These are phyloP conservation scores for Tinospora cordifolia DNA, from an alignment of 164 flowering plant genomes.

Conservation along the genomic window DNA sequence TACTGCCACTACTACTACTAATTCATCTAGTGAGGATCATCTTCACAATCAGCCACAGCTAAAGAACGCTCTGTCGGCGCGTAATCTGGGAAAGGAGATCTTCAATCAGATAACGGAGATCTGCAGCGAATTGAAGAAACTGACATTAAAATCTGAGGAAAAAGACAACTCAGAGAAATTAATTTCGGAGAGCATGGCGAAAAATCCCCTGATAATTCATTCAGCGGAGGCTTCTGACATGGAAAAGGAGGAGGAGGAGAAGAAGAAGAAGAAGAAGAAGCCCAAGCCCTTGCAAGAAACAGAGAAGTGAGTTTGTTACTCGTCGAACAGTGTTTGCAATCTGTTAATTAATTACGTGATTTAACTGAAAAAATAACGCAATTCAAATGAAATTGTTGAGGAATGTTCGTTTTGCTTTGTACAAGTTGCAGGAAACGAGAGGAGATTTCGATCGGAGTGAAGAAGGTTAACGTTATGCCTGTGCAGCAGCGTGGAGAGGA, in stretches of 20 bases:
- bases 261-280: no score
- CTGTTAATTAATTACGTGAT: no score
- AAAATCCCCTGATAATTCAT: neutral
- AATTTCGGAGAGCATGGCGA: conserved; percentile 1
- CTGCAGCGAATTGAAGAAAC: conserved; percentile 68
- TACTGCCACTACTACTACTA: neutral
- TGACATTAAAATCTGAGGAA: conserved; percentile 47
- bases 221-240: conserved; percentile 5
- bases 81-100: conserved; percentile 48
- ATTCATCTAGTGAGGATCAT: conserved; percentile 7
- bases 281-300: conserved; percentile 38
- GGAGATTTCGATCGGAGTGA: conserved; percentile 35
- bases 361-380: no score
- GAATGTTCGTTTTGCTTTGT: conserved; percentile 21
- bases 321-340: conserved; percentile 20
- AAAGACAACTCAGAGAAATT: conserved; percentile 24
- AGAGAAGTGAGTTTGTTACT: conserved; percentile 13
- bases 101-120: conserved; percentile 69
- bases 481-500: conserved; percentile 24
- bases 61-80: conserved; percentile 56
- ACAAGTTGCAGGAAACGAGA: conserved; percentile 34
- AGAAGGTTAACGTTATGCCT: conserved; percentile 13
- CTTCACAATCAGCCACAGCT: conserved; percentile 26
- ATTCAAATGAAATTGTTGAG: neutral
- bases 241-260: conserved; percentile 29